A percentile compares a stretch with the other conserved stretches of the same genome.
Evolutionary conservation across 1,284 basidiomycete species (phyloP).

Genomic region (Apiotrichum veenhuisii): DNA sequence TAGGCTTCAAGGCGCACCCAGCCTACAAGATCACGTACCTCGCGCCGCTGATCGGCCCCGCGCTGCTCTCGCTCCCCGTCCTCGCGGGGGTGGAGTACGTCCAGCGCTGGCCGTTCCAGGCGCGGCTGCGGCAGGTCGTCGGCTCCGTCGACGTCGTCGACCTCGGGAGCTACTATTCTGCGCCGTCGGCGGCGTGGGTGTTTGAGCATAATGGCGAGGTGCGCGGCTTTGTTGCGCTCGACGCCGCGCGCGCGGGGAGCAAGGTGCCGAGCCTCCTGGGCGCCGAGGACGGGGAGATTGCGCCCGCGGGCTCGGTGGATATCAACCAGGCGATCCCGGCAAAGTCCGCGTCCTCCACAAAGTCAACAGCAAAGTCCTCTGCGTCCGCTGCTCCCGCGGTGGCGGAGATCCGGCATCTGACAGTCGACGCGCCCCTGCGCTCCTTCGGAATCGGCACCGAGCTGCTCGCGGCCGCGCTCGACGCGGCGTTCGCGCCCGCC

Average conservation of each 20-base stretch:
- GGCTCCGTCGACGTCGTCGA: slow-evolving; percentile 59
- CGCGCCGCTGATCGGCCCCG: slow-evolving; percentile 62
- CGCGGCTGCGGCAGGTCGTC: slow-evolving; percentile 56
- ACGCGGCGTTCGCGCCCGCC: slow-evolving; percentile 55
- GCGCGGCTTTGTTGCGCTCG: slow-evolving; percentile 66
- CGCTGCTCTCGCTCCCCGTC: slow-evolving; percentile 60
- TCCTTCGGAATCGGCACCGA: slow-evolving; percentile 61
- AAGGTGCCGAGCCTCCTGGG: slow-evolving; percentile 23
- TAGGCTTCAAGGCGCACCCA: slow-evolving; percentile 63
- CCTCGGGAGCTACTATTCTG: slow-evolving; percentile 60
- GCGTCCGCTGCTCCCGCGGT: slow-evolving; percentile 19
- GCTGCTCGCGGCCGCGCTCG: slow-evolving; percentile 59
- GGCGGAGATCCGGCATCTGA: slow-evolving; percentile 71
- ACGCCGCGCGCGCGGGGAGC: slow-evolving; percentile 53
- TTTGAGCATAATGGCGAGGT: slow-evolving; percentile 61
- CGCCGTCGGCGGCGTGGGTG: slow-evolving; percentile 60
- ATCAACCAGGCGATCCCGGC: slow-evolving; percentile 12
- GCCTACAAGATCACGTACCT: slow-evolving; percentile 55
- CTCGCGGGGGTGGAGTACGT: slow-evolving; percentile 62
- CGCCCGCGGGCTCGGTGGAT: not conserved
- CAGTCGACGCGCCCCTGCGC: slow-evolving; percentile 64
- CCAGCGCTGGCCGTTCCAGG: slow-evolving; percentile 27
- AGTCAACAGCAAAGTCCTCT: not conserved
- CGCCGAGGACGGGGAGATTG: slow-evolving; percentile 20
- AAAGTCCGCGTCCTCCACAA: slow-evolving; percentile 25